Base-by-base conservation (phyloP, 2,329 filamentous ascomycete species). In the Ophiostoma pallidulum region DNA sequence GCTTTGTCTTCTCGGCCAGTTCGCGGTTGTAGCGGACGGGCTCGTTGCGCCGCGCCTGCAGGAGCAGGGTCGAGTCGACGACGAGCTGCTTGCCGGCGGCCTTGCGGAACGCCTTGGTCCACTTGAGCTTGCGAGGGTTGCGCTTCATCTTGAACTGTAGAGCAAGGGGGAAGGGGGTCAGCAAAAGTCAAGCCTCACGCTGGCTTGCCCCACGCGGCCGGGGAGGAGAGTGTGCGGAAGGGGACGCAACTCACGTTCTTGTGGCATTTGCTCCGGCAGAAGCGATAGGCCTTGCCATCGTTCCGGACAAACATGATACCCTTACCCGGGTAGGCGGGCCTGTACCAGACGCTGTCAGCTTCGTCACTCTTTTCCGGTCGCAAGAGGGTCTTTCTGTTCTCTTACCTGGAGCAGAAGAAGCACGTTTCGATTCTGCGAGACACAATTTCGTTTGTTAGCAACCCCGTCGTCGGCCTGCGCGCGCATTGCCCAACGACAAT, bases 11-110 rank as follows among this genome's bases (percentile, higher is more conserved):
- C 58, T 78, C 76, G 54, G 95, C 81, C 55, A 95, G 80, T 58
- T 94, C 87, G 66, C 92, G 84, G 78, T 96, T 87, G 80, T 98
- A 98, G 63, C 91, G 87, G 53, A 94, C 80, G 56, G 92, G 92
- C 28, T 94, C 80, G 74, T 98, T 96, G 73, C 92, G 86, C 63
- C 88, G 85, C 57, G 88, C 86, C 53, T 87, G 85, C 70, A 97
- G 95, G 62, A 88, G 84, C 52, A 98, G 82, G 28, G 91, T 95
- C 60, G 80, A 85, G 75, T 98, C 92, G 67, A 97, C 90, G 49
- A 86, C 86, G 87, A 94, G 80, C 63, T 81, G 76, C 72, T 89
- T 94, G 71, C 87, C 87, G 49, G 85, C 83, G 16, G 84, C 79
- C 63, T 83, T 84, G 62, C 89, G 84, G 77, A 90, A 91, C 45